Conservation (phyloP, 495 filamentous ascomycete species). For the Aspergillus campestris region DNA sequence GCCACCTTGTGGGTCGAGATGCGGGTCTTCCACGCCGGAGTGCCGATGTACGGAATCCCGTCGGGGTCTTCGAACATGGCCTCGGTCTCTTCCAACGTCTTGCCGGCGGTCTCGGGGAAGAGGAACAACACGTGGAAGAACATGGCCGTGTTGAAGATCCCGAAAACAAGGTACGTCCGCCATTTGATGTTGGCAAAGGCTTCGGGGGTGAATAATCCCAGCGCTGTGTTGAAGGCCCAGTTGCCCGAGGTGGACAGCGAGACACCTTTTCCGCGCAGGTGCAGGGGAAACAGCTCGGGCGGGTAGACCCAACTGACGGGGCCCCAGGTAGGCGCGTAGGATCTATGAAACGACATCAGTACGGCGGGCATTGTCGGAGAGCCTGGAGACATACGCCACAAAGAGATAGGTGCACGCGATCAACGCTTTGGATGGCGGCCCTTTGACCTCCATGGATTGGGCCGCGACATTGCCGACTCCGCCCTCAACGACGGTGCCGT, state of each 20-base stretch:
- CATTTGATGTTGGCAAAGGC: slow-evolving; percentile 64
- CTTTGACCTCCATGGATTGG: slow-evolving; percentile 29
- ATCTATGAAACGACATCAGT: not conserved
- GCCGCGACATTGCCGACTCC: slow-evolving; percentile 29
- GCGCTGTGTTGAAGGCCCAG: slow-evolving; percentile 73
- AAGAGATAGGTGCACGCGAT: slow-evolving; percentile 63
- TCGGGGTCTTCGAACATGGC: slow-evolving; percentile 56
- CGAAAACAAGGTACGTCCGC: slow-evolving; percentile 69
- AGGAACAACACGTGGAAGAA: slow-evolving; percentile 67
- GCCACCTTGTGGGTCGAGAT: not conserved
- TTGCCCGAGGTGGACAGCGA: slow-evolving; percentile 60
- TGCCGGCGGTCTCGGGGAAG: slow-evolving; percentile 73
- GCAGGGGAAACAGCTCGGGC: slow-evolving; percentile 57
- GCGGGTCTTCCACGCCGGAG: slow-evolving; percentile 58
- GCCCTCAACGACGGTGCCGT: slow-evolving; percentile 42
- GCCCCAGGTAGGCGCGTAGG: slow-evolving; percentile 45
- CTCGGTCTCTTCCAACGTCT: slow-evolving; percentile 72
- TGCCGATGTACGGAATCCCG: slow-evolving; percentile 56
- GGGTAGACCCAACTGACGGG: slow-evolving; percentile 60
- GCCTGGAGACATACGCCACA: slow-evolving; percentile 39
- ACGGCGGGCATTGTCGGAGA: not conserved
- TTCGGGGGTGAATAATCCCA: slow-evolving; percentile 65
- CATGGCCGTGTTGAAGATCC: slow-evolving; percentile 61
- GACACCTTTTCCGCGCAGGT: slow-evolving; percentile 55
- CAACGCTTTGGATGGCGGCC: slow-evolving; percentile 41